Conservation (phyloP, 192 early-diverging fungal genomes). For the Entophlyctis luteolus region DNA sequence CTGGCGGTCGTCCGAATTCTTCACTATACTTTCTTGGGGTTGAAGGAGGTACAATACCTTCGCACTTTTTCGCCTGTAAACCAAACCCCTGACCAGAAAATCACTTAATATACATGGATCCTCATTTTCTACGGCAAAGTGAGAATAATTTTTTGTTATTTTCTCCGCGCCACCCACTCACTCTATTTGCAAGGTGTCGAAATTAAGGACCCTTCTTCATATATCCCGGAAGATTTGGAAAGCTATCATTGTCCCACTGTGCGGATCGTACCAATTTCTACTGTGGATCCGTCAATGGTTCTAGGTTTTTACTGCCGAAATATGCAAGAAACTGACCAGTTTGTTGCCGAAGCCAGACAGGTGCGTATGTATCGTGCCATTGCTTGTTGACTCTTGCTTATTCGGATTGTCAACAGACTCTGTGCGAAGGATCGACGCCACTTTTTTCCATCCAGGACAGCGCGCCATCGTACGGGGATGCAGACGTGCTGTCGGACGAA, state of each 20-base stretch:
- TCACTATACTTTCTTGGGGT: slow-evolving; percentile 89
- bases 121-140: slow-evolving; percentile 80
- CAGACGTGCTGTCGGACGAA: slow-evolving; percentile 42
- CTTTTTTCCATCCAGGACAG: slow-evolving; percentile 64
- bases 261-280: slow-evolving; percentile 67
- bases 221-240: slow-evolving; percentile 47
- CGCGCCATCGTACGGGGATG: slow-evolving; percentile 63
- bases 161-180: background rate
- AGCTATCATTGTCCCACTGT: slow-evolving; percentile 80
- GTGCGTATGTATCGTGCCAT: slow-evolving; percentile 32
- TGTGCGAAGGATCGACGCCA: slow-evolving; percentile 40
- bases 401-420: slow-evolving; percentile 24
- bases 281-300: slow-evolving; percentile 90
- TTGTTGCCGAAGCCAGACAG: slow-evolving; percentile 50
- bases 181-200: slow-evolving; percentile 27
- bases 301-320: slow-evolving; percentile 80
- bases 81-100: slow-evolving; percentile 40
- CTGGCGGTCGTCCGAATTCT: slow-evolving; percentile 94
- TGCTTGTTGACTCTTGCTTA: background rate
- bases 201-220: slow-evolving; percentile 34
- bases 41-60: slow-evolving; percentile 52
- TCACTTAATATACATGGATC: slow-evolving; percentile 87
- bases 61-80: background rate
- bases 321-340: slow-evolving; percentile 54
- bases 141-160: background rate